These are phyloP conservation scores for Viridothelium virens DNA, from an alignment of 495 filamentous ascomycete genomes.

Conservation along the genomic window DNA sequence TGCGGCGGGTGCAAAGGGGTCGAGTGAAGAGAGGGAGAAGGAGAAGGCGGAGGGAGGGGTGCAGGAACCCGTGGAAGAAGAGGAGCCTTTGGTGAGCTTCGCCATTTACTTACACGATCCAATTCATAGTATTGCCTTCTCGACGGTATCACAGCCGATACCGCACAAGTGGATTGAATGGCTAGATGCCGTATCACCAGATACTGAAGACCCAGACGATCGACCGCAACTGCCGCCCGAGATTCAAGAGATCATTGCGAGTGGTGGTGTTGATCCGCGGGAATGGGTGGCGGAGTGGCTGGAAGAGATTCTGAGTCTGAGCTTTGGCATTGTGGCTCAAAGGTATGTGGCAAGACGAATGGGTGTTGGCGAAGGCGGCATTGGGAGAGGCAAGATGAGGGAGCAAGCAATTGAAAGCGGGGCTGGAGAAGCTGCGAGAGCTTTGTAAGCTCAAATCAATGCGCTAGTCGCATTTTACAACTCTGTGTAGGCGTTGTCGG, in stretches of 20 bases:
- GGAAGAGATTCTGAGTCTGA: constrained; percentile 75
- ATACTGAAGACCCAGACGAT: constrained; percentile 36
- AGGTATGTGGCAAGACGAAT: constrained; percentile 90
- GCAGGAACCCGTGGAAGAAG: constrained; percentile 42
- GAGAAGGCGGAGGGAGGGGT: constrained; percentile 44
- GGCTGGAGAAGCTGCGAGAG: constrained; percentile 76
- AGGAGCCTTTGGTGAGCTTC: constrained; percentile 61
- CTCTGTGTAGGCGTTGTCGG: background rate
- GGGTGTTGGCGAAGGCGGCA: constrained; percentile 82
- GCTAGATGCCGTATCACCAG: constrained; percentile 69
- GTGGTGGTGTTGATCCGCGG: constrained; percentile 83
- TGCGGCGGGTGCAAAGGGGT: constrained; percentile 46
- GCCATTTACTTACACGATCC: constrained; percentile 92
- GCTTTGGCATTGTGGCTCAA: constrained; percentile 84
- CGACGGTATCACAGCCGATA: constrained; percentile 73
- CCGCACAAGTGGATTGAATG: constrained; percentile 82
- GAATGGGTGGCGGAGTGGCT: constrained; percentile 98
- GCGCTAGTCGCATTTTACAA: background rate
- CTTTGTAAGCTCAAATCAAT: constrained; percentile 34
- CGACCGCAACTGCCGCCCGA: constrained; percentile 57
- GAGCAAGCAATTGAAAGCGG: constrained; percentile 64
- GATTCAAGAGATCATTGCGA: constrained; percentile 79
- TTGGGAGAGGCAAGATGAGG: constrained; percentile 73
- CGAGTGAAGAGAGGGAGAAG: constrained; percentile 42
- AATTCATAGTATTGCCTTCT: constrained; percentile 81